Evolutionary conservation across 108 stramenopile genomes (phyloP), one percentile per base, ranked within the genome.

Genomic region (Cyclotella choctawhatcheeana): DNA sequence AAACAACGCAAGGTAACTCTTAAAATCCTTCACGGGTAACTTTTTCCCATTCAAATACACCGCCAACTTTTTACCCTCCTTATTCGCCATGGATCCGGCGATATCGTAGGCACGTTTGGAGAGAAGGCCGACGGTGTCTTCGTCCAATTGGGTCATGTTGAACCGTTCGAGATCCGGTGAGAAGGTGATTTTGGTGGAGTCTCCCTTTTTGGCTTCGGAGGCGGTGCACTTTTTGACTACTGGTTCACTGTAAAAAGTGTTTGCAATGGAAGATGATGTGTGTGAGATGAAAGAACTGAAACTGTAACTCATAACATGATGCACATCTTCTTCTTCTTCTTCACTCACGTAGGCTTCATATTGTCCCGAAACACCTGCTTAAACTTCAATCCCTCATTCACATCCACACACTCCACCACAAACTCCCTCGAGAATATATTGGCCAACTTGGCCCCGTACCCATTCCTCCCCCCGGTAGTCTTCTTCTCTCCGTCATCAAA

Each of bases 381-480:
- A 79, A 95, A 99, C 37, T 84, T 86, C 63, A 86, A 65, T 0
- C 96, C 97, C 50, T 67, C 31, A 6, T 76, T 45, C 0, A 86
- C 59, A 71, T 99, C 99, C 12, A 89, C 78, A 43, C 97, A 98
- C 77, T 99, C 98, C 2, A 79, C 71, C 32, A 82, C 73, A 79
- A 95, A 95, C 63, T 88, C 56, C 2, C 82, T 95, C 21, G 91
- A 93, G 84, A 99, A 99, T 64, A 99, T 98, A 84, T 99, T 99
- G 43, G 99, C 96, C 43, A 99, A 84, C 82, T 99, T 99, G 31
- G 98, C 99, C 18, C 99, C 99, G 76, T 98, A 99, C 27, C 99
- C 99, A 80, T 99, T 98, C 7, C 99, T 88, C 10, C 99, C 99
- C 0, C 99, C 99, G 0, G 98, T 99, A 20, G 97, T 97, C 83